Conservation (phyloP, 1,139 yeast genomes). For the Hansenula anomala region DNA sequence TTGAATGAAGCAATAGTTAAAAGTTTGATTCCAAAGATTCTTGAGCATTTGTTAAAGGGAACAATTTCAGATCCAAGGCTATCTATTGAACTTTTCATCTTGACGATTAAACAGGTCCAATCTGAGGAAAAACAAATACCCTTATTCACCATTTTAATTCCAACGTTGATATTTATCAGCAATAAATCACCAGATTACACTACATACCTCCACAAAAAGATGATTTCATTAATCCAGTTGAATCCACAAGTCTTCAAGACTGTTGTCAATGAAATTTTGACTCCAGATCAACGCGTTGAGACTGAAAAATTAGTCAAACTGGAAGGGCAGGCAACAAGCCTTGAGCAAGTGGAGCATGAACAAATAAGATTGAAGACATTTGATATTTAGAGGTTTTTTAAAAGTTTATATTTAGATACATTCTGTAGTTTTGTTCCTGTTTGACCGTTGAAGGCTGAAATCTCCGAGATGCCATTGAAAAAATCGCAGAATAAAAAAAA, state of each 20-base stretch:
- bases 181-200: slow-evolving; percentile 22
- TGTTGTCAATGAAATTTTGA: slow-evolving; percentile 37
- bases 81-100: slow-evolving; percentile 49
- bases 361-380: slow-evolving; percentile 19
- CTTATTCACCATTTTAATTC: slow-evolving; percentile 14
- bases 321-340: slow-evolving; percentile 1
- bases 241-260: slow-evolving; percentile 51
- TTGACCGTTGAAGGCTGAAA: too few relatives aligned
- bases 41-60: slow-evolving; percentile 8
- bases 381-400: slow-evolving; percentile 5
- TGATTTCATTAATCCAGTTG: slow-evolving; percentile 46
- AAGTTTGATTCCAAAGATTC: slow-evolving; percentile 11
- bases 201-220: slow-evolving; percentile 44
- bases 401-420: not conserved
- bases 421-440: too few relatives aligned
- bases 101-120: slow-evolving; percentile 37
- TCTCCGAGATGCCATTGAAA: too few relatives aligned
- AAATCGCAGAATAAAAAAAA: not conserved
- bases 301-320: slow-evolving; percentile 39
- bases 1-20: slow-evolving; percentile 9
- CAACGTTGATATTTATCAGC: slow-evolving; percentile 11
- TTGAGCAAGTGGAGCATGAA: slow-evolving; percentile 1
- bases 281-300: slow-evolving; percentile 32
- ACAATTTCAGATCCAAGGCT: slow-evolving; percentile 33
- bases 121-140: slow-evolving; percentile 15